phyloP scores from a whole-genome alignment of 164 flowering plant species.

The Annona squamosa region DNA sequence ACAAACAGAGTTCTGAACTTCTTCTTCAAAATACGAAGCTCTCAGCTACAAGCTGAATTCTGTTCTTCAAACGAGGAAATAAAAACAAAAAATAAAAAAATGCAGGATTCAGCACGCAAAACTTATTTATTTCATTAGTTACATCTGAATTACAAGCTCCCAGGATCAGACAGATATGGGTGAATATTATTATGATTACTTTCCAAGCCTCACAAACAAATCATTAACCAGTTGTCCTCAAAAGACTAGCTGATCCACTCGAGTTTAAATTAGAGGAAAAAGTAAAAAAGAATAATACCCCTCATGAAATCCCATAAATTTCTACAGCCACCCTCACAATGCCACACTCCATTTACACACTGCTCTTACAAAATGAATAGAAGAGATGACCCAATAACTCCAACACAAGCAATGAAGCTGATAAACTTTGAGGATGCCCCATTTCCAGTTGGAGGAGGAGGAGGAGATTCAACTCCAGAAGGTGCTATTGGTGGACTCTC shows the following conservation, averaged over 20 bases:
- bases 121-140: no score
- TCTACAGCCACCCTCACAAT: background rate
- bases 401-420: background rate
- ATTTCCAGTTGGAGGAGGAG: background rate
- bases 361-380: background rate
- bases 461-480: background rate
- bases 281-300: background rate
- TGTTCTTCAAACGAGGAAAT: no score
- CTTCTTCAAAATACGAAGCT: no score
- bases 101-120: no score
- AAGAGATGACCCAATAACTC: slow-evolving; percentile 3
- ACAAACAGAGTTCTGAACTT: no score
- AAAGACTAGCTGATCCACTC: background rate
- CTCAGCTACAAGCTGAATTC: no score
- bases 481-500: slow-evolving; percentile 3
- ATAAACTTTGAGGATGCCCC: slow-evolving; percentile 1
- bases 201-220: background rate
- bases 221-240: background rate
- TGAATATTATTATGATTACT: background rate
- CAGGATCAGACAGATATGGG: no score
- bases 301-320: slow-evolving; percentile 1
- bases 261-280: background rate
- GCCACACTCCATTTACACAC: background rate
- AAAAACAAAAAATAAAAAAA: no score
- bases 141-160: no score